Evolutionary conservation across 148 eudicot species (phyloP), one percentile per base, ranked within the genome.

Genomic region (Simmondsia chinensis): DNA sequence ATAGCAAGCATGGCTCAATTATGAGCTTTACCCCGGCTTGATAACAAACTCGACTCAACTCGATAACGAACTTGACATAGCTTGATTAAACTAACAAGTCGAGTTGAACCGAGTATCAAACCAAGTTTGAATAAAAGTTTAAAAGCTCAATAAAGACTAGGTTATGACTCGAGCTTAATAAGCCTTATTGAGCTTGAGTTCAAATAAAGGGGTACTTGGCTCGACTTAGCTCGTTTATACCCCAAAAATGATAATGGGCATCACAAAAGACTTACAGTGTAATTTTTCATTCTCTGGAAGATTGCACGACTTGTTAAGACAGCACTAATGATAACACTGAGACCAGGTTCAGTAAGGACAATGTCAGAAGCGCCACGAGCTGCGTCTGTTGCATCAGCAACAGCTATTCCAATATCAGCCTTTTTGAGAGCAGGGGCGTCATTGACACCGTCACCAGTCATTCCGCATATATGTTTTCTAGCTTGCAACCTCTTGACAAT

Each of bases 371-470:
- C 97, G 74, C 97, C 82, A 39, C 97, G 84, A 59, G 97, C 97
- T 25, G 97, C 97, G 64, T 91, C 97, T 16, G 97, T 91, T 38
- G 97, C 97, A 79, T 91, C 97, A 54, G 76, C 97, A 57, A 91
- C 97, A 52, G 97, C 97, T 66, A 91, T 91, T n/a, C 97, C 97
- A 39, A 91, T 91, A 57, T 91, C 97, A 43, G 97, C 97, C 61
- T 91, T 91, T 71, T 91, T 91, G 31, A 91, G 76, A 50, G 97
- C 97, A 35, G 97, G 97, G 48, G 97, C 97, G 46, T 91, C 97
- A 50, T 91, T 91, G 37, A 91, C 95, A 43, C 97, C 97, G 59
- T 91, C 97, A 54, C 97, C 97, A 54, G 97, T 91, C 97, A 91
- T 91, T 50, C 97, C 97, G 66, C 97, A 91, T 18, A 91, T 85